Evolutionary conservation across 331 rosid species (phyloP).

Genomic region (Spiraea crenata): DNA sequence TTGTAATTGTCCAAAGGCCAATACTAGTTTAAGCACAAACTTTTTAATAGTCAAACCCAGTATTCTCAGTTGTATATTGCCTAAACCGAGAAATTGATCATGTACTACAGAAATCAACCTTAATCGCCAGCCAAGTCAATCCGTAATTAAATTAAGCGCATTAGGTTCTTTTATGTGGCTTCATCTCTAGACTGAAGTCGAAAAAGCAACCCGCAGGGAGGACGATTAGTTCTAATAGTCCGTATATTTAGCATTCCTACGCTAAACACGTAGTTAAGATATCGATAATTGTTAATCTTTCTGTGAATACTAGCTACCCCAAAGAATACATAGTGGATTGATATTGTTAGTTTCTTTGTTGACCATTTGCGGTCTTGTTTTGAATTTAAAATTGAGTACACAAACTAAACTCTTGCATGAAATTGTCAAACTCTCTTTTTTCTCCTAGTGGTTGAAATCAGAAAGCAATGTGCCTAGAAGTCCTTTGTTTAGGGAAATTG

Average conservation of each 20-base stretch:
- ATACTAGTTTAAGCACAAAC: not conserved
- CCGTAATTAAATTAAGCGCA: not conserved
- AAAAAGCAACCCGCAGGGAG: no score
- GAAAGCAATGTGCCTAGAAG: constrained; percentile 5
- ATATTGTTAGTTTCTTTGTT: not conserved
- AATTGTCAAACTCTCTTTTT: constrained; percentile 16
- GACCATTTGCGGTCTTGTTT: not conserved
- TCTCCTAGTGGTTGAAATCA: constrained; percentile 27
- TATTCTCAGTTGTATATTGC: no score
- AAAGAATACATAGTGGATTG: no score
- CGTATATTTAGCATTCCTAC: no score
- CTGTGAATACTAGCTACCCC: no score
- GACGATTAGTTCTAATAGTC: no score
- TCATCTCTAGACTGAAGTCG: no score
- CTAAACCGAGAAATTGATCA: no score
- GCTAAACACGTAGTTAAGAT: no score
- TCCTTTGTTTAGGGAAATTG: constrained; percentile 18
- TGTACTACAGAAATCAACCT: not conserved
- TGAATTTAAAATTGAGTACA: not conserved
- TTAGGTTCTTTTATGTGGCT: no score
- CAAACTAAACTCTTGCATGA: constrained; percentile 5
- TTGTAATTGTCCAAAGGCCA: not conserved
- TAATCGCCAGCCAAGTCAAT: not conserved
- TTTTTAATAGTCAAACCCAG: not conserved
- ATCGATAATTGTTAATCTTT: no score